Evolutionary conservation across 2,329 filamentous ascomycete genomes (phyloP).

Genomic region (Alternaria rosae): DNA sequence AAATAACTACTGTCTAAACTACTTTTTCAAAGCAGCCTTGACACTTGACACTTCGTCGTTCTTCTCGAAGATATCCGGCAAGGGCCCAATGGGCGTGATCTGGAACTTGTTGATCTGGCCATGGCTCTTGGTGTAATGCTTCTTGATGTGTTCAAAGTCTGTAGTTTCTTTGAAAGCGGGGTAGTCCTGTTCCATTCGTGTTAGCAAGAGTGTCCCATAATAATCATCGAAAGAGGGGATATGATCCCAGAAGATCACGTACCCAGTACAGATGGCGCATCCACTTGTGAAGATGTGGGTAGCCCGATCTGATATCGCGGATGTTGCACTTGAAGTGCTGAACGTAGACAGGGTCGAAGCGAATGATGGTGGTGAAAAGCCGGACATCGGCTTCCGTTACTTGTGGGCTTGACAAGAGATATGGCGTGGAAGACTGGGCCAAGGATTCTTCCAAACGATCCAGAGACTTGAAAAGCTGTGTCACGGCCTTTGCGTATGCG

Average conservation of each 20-base stretch:
- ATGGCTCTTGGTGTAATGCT: slow-evolving; percentile 72
- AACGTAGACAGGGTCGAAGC: slow-evolving; percentile 64
- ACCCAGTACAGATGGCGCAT: slow-evolving; percentile 82
- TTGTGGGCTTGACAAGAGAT: slow-evolving; percentile 54
- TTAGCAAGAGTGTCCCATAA: not conserved
- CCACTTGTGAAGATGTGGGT: slow-evolving; percentile 83
- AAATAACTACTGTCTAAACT: not conserved
- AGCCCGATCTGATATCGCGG: slow-evolving; percentile 82
- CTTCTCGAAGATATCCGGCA: slow-evolving; percentile 79
- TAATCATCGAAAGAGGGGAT: no score
- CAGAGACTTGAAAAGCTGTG: slow-evolving; percentile 57
- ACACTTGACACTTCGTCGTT: slow-evolving; percentile 78
- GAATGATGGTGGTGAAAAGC: slow-evolving; percentile 68
- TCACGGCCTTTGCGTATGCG: slow-evolving; percentile 58
- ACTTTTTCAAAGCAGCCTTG: slow-evolving; percentile 30
- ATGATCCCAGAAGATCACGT: no score
- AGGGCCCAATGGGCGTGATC: slow-evolving; percentile 85
- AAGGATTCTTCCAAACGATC: slow-evolving; percentile 57
- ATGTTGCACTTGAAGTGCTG: slow-evolving; percentile 81
- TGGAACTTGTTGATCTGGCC: slow-evolving; percentile 69
- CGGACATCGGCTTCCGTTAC: slow-evolving; percentile 60
- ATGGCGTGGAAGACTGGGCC: slow-evolving; percentile 53
- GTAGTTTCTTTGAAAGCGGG: slow-evolving; percentile 83
- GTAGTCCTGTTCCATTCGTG: slow-evolving; percentile 54
- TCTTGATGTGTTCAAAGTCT: slow-evolving; percentile 95